Conservation (phyloP, 2,329 filamentous ascomycete genomes). For the Fusarium newnesense region DNA sequence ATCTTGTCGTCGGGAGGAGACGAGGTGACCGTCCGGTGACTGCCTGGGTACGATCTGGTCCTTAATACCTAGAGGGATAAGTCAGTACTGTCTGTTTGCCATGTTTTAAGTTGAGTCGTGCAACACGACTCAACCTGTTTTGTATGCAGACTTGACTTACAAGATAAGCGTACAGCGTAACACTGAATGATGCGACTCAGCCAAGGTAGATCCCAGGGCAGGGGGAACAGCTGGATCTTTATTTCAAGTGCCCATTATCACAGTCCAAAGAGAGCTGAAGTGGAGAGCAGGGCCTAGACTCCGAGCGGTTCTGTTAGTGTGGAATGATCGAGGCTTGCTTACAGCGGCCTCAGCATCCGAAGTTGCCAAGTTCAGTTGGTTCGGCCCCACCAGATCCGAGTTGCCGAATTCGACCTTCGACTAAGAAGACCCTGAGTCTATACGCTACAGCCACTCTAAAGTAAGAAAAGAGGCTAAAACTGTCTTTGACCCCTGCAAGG, state of each 20-base stretch:
- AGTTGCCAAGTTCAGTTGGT: background rate
- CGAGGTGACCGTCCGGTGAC: background rate
- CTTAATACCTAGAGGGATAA: background rate
- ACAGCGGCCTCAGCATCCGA: background rate
- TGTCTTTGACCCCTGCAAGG: background rate
- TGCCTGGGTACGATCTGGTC: background rate
- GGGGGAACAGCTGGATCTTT: background rate
- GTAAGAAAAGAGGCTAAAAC: background rate
- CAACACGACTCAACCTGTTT: background rate
- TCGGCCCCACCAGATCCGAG: constrained; percentile 4
- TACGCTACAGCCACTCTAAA: background rate
- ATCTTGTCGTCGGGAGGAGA: background rate
- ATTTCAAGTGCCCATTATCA: background rate
- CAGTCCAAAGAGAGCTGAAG: background rate
- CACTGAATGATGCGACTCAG: background rate
- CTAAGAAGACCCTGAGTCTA: background rate
- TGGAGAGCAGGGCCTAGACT: background rate
- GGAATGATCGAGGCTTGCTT: background rate
- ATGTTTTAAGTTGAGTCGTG: background rate
- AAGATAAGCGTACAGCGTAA: background rate
- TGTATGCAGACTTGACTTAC: background rate
- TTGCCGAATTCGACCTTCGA: background rate
- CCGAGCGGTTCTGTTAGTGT: background rate
- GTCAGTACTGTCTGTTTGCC: background rate
- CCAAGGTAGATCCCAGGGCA: background rate